Conservation (phyloP, 805 yeast genomes). For the Kregervanrija fluxuum region DNA sequence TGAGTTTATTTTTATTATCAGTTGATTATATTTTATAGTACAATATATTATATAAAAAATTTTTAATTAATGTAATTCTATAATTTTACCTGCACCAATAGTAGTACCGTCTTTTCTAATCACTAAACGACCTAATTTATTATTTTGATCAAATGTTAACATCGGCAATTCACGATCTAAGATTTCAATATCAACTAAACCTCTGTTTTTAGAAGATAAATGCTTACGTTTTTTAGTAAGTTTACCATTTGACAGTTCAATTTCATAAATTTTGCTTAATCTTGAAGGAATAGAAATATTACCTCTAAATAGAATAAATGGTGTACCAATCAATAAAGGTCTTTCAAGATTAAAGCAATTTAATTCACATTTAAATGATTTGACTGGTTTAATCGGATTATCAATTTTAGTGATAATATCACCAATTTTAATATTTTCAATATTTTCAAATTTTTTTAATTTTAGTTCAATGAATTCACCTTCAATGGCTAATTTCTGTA, state of each 20-base stretch:
- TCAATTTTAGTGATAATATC: slow-evolving; percentile 47
- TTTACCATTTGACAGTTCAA: slow-evolving; percentile 28
- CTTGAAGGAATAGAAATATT: slow-evolving; percentile 66
- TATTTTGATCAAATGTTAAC: slow-evolving; percentile 39
- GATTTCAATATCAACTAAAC: slow-evolving; percentile 49
- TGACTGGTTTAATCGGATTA: slow-evolving; percentile 33
- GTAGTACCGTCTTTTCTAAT: slow-evolving; percentile 64
- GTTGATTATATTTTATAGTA: slow-evolving; percentile 38
- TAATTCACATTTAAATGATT: slow-evolving; percentile 47
- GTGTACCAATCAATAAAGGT: slow-evolving; percentile 76
- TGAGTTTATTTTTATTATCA: slow-evolving; percentile 50
- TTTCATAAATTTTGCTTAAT: slow-evolving; percentile 37
- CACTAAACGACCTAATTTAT: slow-evolving; percentile 58
- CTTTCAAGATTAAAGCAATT: slow-evolving; percentile 58
- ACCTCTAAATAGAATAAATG: slow-evolving; percentile 71
- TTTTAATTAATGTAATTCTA: slow-evolving; percentile 7
- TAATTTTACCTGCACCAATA: slow-evolving; percentile 41
- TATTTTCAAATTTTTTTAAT: slow-evolving; percentile 27
- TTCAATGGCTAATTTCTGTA: slow-evolving; percentile 34
- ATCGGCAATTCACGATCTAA: slow-evolving; percentile 45
- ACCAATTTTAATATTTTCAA: slow-evolving; percentile 49
- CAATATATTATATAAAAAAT: not conserved
- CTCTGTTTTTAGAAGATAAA: slow-evolving; percentile 51
- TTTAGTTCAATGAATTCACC: slow-evolving; percentile 50
- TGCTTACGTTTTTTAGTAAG: slow-evolving; percentile 48